Base-by-base conservation (phyloP, 2,329 filamentous ascomycete species). In the Zasmidium citrigriseum region DNA sequence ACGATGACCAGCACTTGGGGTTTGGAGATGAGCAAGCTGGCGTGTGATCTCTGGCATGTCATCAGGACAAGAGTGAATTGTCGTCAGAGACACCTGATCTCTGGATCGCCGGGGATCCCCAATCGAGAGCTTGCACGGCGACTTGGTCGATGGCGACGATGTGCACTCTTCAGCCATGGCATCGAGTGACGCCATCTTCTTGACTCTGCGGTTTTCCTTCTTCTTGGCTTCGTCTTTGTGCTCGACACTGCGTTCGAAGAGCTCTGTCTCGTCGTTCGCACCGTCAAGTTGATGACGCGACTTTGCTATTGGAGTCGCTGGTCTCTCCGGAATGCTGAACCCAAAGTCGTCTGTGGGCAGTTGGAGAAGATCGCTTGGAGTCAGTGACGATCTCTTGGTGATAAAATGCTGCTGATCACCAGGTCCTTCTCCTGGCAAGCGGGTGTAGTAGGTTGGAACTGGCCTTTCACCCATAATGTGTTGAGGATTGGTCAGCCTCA, bases 201-300 rank as follows among this genome's bases (percentile, higher is more conserved):
- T 65, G 20, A 68, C 46, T 12, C 44, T 62, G 24, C 58, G 60
- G 38, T 60, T 57, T 12, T 59, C 54, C 34, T 61, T 65, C 29
- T 63, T 60, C 27, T 62, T 49, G 3, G 57, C 52, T 24, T 52
- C 48, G 20, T 62, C 52, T 22, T 51, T 53, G 46, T 58, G 57
- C 49, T 67, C 64, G n/a, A 68, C 67, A 46, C 64, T 65, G 16
- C 67, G 59, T 50, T 70, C 68, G 46, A 70, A 70, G 2, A 66
- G 51, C 45, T 63, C 61, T 27, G 48, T 59, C 18, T 61, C 54
- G 24, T 61, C 58, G 29, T 55, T 54, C 9, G 47, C 55, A 21
- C 58, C 57, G 51, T 59, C 46, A 20, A 70, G 20, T n/a, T 67
- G 67, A 12, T 66, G 29, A 9, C 45, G 60, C 11, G 62, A 66